Evolutionary conservation across 345 rosid species (phyloP).

Genomic region (Pistacia vera): DNA sequence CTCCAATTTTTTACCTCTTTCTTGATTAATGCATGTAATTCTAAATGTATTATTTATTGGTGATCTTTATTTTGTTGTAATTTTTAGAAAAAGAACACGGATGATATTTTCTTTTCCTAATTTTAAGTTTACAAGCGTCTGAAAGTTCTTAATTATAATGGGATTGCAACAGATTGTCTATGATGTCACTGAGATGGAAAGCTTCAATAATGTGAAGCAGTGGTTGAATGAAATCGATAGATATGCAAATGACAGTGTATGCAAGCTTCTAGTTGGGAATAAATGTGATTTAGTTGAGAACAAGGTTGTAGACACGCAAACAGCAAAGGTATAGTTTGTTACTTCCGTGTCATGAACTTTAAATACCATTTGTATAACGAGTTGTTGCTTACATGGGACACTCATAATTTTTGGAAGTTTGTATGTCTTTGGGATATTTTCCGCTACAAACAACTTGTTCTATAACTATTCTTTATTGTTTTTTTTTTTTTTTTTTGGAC

Average conservation of each 20-base stretch:
- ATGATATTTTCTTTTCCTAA: neutral
- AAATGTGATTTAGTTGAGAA: conserved; percentile 78
- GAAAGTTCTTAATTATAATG: conserved; percentile 11
- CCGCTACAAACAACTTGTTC: neutral
- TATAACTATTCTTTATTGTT: neutral
- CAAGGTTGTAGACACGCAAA: conserved; percentile 83
- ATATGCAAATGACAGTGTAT: conserved; percentile 88
- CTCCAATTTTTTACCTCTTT: too few relatives aligned
- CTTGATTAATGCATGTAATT: too few relatives aligned
- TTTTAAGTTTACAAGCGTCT: conserved; percentile 8
- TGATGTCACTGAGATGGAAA: conserved; percentile 86
- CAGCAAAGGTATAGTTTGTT: conserved; percentile 60
- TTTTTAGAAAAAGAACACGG: neutral
- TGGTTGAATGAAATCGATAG: conserved; percentile 86
- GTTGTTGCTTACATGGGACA: neutral
- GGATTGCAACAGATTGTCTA: conserved; percentile 62
- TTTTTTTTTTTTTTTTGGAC: too few relatives aligned
- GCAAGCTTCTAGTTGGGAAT: conserved; percentile 87
- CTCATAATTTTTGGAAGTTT: conserved; percentile 3
- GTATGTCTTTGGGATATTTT: neutral
- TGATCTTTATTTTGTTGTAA: neutral
- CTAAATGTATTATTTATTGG: too few relatives aligned
- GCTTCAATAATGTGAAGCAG: conserved; percentile 91
- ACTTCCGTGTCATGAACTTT: neutral
- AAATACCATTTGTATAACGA: neutral